Evolutionary conservation across 495 filamentous ascomycete genomes (phyloP), one percentile per base, ranked within the genome.

Genomic region (Emericellopsis terricola): DNA sequence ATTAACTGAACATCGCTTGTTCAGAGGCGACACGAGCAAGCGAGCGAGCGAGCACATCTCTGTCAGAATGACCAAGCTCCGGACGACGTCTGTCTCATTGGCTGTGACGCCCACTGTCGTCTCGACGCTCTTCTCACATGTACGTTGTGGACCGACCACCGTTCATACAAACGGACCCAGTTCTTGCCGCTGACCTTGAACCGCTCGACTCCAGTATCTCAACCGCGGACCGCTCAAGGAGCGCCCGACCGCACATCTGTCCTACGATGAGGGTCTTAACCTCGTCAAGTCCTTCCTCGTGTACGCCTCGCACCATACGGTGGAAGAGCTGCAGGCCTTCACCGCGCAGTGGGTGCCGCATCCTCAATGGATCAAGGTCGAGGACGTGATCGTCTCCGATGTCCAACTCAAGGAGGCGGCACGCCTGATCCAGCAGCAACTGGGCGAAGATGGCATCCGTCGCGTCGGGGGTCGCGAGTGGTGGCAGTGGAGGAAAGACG

Each of bases 181-280:
- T n/a, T n/a, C n/a, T n/a, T n/a, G n/a, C n/a, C n/a, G n/a, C n/a
- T n/a, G n/a, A n/a, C n/a, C n/a, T n/a, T n/a, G n/a, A n/a, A n/a
- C n/a, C n/a, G n/a, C n/a, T n/a, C n/a, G n/a, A n/a, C n/a, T n/a
- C 11, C 23, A 26, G 23, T 26, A 26, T 26, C 57, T 89, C 35
- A 73, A 91, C 46, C 78, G 78, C 33, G 82, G 77, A 45, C 62
- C 71, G 3, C 64, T 76, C 8, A 72, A 64, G 36, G 64, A 80
- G 36, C 84, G 82, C 34, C 86, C 85, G 1, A 86, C 77, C 15
- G 73, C 78, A 1, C 82, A 87, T 45, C 71, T 96, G 40, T 84
- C 83, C 16, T 96, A 96, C 52, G 80, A 94, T 45, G 78, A 93
- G 55, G 85, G 84, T n/a, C 64, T 96, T n/a, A 68, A 77, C 19